phyloP scores from a whole-genome alignment of 208 protist species.

The Trichomonas gallinae region DNA sequence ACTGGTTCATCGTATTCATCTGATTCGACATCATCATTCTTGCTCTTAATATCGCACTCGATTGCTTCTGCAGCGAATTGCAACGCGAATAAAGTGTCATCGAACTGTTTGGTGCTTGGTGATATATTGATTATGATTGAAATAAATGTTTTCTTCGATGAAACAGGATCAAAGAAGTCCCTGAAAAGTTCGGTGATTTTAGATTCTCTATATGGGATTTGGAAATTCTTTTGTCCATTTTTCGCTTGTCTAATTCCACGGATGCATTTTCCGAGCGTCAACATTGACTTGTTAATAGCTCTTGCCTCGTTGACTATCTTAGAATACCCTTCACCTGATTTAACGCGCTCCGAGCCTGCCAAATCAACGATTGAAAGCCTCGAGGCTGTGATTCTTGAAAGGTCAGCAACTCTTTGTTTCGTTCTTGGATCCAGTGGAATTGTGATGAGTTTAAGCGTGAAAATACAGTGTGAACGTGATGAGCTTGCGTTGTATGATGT shows the following conservation, averaged over 20 bases:
- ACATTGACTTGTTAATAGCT: not conserved
- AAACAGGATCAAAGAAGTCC: not conserved
- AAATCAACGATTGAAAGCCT: not conserved
- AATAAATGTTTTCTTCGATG: not conserved
- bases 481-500: not conserved
- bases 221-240: not conserved
- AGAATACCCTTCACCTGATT: not conserved
- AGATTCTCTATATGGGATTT: not conserved
- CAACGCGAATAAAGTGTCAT: not conserved
- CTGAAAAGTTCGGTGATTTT: not conserved
- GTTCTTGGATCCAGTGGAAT: not conserved
- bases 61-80: constrained; percentile 13
- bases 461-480: constrained; percentile 5
- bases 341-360: not conserved
- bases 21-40: not conserved
- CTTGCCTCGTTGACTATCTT: not conserved
- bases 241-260: not conserved
- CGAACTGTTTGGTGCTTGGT: not conserved
- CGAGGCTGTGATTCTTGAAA: not conserved
- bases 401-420: not conserved
- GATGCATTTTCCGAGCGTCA: not conserved
- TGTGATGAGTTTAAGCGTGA: not conserved
- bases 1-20: not conserved
- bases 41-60: not conserved
- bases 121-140: not conserved